phyloP scores from a whole-genome alignment of 768 basidiomycete species.

The Rhizopogon sp. region DNA sequence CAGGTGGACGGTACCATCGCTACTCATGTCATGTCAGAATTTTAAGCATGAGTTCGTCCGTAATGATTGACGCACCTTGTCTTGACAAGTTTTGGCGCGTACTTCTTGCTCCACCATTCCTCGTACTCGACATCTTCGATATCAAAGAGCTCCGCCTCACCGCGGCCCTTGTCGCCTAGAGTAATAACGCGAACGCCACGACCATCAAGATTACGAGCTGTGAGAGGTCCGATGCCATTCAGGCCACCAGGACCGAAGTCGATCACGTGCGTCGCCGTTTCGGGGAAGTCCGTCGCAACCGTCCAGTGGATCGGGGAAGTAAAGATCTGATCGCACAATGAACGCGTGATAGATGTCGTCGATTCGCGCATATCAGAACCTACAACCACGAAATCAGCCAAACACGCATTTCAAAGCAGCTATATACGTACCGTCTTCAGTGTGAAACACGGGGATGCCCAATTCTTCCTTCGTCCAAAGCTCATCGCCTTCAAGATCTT shows the following conservation, averaged over 20 bases:
- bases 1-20: slow-evolving; percentile 87
- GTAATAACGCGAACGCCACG: slow-evolving; percentile 89
- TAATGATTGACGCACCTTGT: slow-evolving; percentile 57
- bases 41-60: slow-evolving; percentile 2
- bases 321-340: slow-evolving; percentile 92
- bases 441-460: slow-evolving; percentile 84
- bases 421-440: slow-evolving; percentile 73
- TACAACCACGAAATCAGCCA: slow-evolving; percentile 25
- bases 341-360: slow-evolving; percentile 72
- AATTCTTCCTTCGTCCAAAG: slow-evolving; percentile 69
- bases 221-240: slow-evolving; percentile 89
- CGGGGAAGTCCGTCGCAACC: slow-evolving; percentile 85
- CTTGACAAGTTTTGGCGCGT: slow-evolving; percentile 78
- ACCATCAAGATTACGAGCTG: slow-evolving; percentile 87
- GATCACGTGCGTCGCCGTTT: slow-evolving; percentile 87
- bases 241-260: slow-evolving; percentile 97
- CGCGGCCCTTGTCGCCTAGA: slow-evolving; percentile 86
- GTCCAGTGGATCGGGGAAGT: slow-evolving; percentile 90
- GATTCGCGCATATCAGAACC: slow-evolving; percentile 79
- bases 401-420: slow-evolving; percentile 13
- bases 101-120: slow-evolving; percentile 90
- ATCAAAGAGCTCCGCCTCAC: slow-evolving; percentile 82
- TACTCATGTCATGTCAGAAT: slow-evolving; percentile 23
- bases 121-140: slow-evolving; percentile 63
- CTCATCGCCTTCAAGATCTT: slow-evolving; percentile 75